Base-by-base conservation (phyloP, 257 asterid species). In the Sherardia arvensis region DNA sequence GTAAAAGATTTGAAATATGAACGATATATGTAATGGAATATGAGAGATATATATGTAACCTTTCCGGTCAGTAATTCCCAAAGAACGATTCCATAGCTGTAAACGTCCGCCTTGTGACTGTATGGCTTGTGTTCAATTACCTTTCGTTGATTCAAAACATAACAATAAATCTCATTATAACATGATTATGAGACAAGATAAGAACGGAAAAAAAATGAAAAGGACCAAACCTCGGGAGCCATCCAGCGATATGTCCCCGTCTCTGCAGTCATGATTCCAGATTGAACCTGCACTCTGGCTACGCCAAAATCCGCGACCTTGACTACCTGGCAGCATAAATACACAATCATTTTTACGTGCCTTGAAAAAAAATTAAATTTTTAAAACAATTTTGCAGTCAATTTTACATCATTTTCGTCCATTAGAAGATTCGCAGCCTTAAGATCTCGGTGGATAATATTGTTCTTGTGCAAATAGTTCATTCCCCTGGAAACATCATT, bases 221-320 rank as follows among this genome's bases (percentile, higher is more conserved):
- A 5, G 45, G 27, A 38, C 30, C 28, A 51, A 62, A 91, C 98
- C 96, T 91, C 98, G 0, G 98, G 98, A 64, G 98, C 95, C 98
- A 91, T 91, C 98, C 98, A 91, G 28, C 95, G 91, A 55, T 88
- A 91, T 8, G 98, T 88, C 70, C 98, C 98, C 4, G 96, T 91
- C 76, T 91, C 96, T 30, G 96, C 96, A 1, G 98, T 91, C 98
- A 91, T 91, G 64, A 88, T 77, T 47, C 98, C 98, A 5, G 96
- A 83, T 73, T 81, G 82, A 74, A 61, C 78, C 69, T 86, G 88
- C 69, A 91, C 86, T 63, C 95, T 74, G 47, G 98, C 91, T 67
- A 91, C 75, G 15, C 98, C 98, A 71, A 91, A 91, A 71, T 91
- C 98, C 49, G 94, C 90, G 55, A 88, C 81, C 83, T 91, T 91